Conservation (phyloP, 2,329 filamentous ascomycete species). For the Penicillium sp. region DNA sequence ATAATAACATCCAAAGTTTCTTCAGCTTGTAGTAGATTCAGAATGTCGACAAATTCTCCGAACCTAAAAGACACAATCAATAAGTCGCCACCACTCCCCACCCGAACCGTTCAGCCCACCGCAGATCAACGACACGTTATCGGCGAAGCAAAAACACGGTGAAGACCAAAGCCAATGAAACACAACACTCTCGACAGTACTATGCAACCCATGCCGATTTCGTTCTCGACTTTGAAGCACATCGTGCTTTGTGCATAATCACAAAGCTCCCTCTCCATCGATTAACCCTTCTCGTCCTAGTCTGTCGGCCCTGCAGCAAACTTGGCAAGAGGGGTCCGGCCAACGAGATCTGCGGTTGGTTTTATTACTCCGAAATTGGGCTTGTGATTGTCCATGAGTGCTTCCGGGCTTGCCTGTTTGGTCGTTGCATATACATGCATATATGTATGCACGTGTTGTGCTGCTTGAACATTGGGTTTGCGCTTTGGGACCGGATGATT, state of each 20-base stretch:
- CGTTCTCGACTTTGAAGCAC: background rate
- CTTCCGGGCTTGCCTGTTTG: background rate
- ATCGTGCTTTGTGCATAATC: background rate
- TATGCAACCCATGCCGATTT: background rate
- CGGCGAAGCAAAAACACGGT: background rate
- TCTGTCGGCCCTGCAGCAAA: background rate
- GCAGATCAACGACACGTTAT: background rate
- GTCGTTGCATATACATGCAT: background rate
- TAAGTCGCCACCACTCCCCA: background rate
- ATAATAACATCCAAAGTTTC: no score
- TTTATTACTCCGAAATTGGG: background rate
- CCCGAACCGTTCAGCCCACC: background rate
- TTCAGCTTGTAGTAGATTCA: background rate
- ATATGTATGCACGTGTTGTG: background rate
- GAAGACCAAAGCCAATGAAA: background rate
- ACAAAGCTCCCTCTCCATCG: slow-evolving; percentile 1
- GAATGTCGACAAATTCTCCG: background rate
- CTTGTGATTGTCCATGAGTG: background rate
- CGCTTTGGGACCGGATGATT: background rate
- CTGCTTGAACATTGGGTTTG: background rate
- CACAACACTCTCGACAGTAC: background rate
- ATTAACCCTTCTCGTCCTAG: slow-evolving; percentile 26
- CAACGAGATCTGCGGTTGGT: background rate
- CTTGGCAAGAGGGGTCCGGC: background rate
- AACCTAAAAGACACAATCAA: background rate